Base-by-base conservation (phyloP, 805 yeast species). In the Pichia sporocuriosa region DNA sequence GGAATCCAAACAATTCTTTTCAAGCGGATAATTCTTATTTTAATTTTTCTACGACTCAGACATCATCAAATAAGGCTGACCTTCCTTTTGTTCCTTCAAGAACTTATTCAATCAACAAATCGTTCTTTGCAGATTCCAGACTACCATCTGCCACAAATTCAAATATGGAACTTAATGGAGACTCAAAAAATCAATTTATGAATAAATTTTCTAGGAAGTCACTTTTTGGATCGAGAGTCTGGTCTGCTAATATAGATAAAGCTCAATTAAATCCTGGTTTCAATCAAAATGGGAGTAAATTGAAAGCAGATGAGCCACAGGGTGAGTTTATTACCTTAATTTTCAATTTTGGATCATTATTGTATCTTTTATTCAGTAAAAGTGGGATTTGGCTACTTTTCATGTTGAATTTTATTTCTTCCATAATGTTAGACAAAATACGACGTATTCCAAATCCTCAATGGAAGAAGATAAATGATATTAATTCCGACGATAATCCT, bases 361-460 rank as follows among this genome's bases (percentile, higher is more conserved):
- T 49, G 2, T 44, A 33, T 24, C 47, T 56, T 24, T 40, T 60
- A 4, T 47, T 51, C 1, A 54, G 43, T 16, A 58, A 57, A 36
- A 39, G 41, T 1, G 42, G 49, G 4, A 39, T 52, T 8, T 60
- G 65, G 65, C 12, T 50, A 3, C 15, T 58, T 1, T 56, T 47
- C 40, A 15, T 47, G 2, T 34, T 59, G 19, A 54, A 51, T 10
- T 16, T 42, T 9, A 20, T 51, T 1, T 52, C 46, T 7, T 22
- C 48, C 3, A 23, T 43, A 19, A 13, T 52, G 20, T 39, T 51
- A 33, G 46, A 37, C 11, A 25, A 53, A 2, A 42, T 55, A 22
- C 49, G 52, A 23, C 26, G 35, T 13, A 57, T 59, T 11, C 63
- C 63, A 5, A 53, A 46, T 26, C 63, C 62, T 2, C 40, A 45